Base-by-base conservation (phyloP, 2,329 filamentous ascomycete genomes). In the Geoglossum cookeanum region DNA sequence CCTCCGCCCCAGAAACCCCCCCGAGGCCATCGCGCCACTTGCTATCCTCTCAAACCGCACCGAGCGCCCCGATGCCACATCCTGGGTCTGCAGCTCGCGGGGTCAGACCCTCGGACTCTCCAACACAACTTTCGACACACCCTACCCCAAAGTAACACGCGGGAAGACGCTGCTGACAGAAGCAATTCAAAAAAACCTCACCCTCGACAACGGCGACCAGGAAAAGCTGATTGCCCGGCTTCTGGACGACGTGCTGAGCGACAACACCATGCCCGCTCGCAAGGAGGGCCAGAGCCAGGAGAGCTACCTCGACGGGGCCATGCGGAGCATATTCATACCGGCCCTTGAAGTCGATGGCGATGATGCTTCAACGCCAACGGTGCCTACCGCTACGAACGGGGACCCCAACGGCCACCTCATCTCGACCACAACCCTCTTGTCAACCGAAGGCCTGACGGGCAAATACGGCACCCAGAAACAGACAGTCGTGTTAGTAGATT, bases 391-490 rank as follows among this genome's bases (percentile, higher is more conserved):
- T 22, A 22, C 22, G 22, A 22, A 22, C 22, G 22, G 22, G 22
- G 39, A n/a, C 8, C 39, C 9, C 39, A 8, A 42, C 35, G 11
- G 67, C 2, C 61, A 64, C 1, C 65, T 67, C 42, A 65, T 70
- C 7, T 71, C 73, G 4, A 35, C 48, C 22, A 66, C 69, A 56
- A 62, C 73, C n/a, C 39, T 42, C 39, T 42, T 15, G 9, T 42
- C 39, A 4, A 72, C 71, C 32, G 65, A 68, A 35, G 22, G 27
- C 13, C n/a, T 52, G 29, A 71, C 69, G 58, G 77, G 76, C 0
- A 67, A 75, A 6, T 84, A 84, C 64, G 81, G 80, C 0, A 84
- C 81, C 1, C 78, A 81, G 64, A 80, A 80, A 66, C 80, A 84
- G 64, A 80, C 78, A 0, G 68, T 84, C 6, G 69, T 84, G 1